Conservation (phyloP, 176 grass and related monocot species). For the Pharus latifolius region DNA sequence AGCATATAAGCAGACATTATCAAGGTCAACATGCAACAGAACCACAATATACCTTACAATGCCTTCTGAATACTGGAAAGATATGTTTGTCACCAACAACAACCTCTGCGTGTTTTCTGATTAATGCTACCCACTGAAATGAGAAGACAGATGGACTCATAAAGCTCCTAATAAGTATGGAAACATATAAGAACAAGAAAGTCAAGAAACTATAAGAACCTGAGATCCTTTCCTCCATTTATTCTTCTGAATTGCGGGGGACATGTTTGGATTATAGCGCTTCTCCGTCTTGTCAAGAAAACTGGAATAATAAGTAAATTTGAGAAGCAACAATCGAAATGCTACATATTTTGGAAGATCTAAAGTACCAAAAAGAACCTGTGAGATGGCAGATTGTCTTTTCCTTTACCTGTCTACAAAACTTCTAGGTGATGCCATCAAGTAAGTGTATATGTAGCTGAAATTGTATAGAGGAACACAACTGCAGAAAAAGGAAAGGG, state of each 20-base stretch:
- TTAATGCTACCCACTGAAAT: conserved; percentile 86
- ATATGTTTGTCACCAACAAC: conserved; percentile 56
- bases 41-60: conserved; percentile 61
- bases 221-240: conserved; percentile 99
- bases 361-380: background rate
- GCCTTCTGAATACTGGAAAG: conserved; percentile 74
- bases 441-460: conserved; percentile 84
- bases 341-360: background rate
- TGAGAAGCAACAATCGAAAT: conserved; percentile 13
- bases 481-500: conserved; percentile 44
- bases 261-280: conserved; percentile 82
- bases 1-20: background rate
- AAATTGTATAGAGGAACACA: conserved; percentile 97
- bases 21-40: background rate
- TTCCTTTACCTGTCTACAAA: conserved; percentile 78
- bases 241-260: conserved; percentile 56
- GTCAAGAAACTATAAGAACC: conserved; percentile 35
- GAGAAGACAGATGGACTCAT: conserved; percentile 12
- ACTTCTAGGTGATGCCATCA: conserved; percentile 84
- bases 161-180: background rate
- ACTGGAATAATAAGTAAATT: conserved; percentile 30
- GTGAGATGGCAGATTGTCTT: background rate
- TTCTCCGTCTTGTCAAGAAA: conserved; percentile 76
- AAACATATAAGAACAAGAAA: conserved; percentile 11
- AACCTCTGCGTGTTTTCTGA: conserved; percentile 70